Evolutionary conservation across 140 eudicot genomes (phyloP), one percentile per base, ranked within the genome.

Genomic region (Erigeron philadelphicus): DNA sequence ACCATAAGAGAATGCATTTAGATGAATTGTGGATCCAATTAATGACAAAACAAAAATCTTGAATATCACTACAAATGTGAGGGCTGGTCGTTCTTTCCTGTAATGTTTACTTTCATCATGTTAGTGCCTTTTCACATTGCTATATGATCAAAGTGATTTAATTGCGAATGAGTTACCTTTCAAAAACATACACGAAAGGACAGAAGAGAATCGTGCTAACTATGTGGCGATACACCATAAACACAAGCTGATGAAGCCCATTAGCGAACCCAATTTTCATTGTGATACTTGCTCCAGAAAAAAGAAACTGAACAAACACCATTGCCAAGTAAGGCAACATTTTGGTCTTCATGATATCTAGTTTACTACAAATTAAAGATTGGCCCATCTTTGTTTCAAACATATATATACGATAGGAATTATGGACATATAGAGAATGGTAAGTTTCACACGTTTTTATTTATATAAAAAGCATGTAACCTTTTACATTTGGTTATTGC

Each of bases 11-110:
- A 55, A 56, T 13, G 53, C 68, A 23, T 75, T 75, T 3, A 75
- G 52, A 56, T 48, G 62, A 31, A 75, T 47, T n/a, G 79, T 75
- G 7, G 73, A 21, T 59, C 79, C 79, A 0, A 75, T 67, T 23
- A 68, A 67, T 1, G 79, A 59, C 9, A 75, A 25, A 44, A 56
- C 67, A 38, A 67, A 75, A 13, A 75, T 75, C 52, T 66, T 66
- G 59, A 56, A 6, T 21, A 67, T 11, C 53, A 67, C 61, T 1
- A 57, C 23, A 45, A 66, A 66, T 7, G 68, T 43, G 54, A 75
- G 73, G 0, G 63, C n/a, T 1, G 79, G 79, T 35, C 73, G 55
- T 75, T 57, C 50, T 13, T 66, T 56, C 69, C 72, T 74, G 59
- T 8, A 13, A 56, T 18, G 35, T 15, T 16, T 25, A 7, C 7